Evolutionary conservation across 805 yeast species (phyloP), one percentile per base, ranked within the genome.

Genomic region (Starmera caribaea): DNA sequence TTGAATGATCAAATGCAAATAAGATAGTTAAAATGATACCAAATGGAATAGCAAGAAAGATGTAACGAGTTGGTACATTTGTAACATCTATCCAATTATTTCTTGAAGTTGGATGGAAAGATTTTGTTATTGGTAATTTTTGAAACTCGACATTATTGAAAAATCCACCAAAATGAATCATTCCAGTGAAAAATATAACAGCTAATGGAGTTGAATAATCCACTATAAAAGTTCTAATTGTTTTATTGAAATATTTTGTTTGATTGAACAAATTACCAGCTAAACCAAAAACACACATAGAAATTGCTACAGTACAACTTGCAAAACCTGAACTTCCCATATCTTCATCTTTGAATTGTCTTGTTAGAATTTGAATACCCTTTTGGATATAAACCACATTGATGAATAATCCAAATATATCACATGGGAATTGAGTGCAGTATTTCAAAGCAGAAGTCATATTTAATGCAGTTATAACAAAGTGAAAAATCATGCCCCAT

Each of bases 1-100:
- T 94, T 46, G 90, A 92, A 60, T 90, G 98, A 61, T 90, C 98
- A 60, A 89, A 92, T 59, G 87, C 90, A 61, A 92, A 90, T 37
- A 90, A 63, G 37, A 81, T 71, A 0, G 97, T 87, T 34, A 92
- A 62, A 36, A 92, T 68, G 2, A 92, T 62, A 0, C 95, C 97
- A 69, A 90, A 92, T 0, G 98, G 98, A 8, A 92, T 57, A 0
- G 98, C 97, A 30, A 92, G 59, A 54, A 92, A 92, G 0, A 90
- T 79, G 48, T 88, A 77, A 3, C 79, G 79, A 1, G 81, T 87
- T 0, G 79, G 54, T 1, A 61, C 54, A 3, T 57, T 46, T 3
- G 62, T 58, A 32, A 62, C 63, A 8, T 65, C 69, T n/a, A 66
- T 51, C 71, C 71, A 67, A 8, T 55, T 54, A 2, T 47, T 24